Conservation (phyloP, 306 rosid genomes). For the Vigna trinervia region DNA sequence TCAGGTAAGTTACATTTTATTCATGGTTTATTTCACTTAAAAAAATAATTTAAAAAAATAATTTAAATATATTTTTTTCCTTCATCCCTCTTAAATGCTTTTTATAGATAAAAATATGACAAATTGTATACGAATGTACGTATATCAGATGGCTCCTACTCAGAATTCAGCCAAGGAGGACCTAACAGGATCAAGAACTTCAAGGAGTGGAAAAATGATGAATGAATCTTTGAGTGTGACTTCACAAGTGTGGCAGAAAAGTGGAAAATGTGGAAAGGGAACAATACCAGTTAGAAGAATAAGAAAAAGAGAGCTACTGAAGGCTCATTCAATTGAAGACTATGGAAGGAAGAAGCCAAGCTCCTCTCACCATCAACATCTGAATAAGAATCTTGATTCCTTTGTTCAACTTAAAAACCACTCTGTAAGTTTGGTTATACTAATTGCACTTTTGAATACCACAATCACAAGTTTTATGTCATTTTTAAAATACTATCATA, state of each 20-base stretch:
- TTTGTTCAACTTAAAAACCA: constrained; percentile 46
- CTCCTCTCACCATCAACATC: constrained; percentile 24
- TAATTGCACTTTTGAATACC: neutral
- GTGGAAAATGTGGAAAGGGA: constrained; percentile 75
- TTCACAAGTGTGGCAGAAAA: constrained; percentile 69
- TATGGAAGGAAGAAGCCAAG: constrained; percentile 67
- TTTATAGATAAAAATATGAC: neutral
- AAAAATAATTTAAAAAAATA: no score
- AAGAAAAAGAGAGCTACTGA: constrained; percentile 47
- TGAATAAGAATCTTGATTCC: constrained; percentile 31
- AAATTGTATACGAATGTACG: no score
- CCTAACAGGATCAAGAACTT: constrained; percentile 14
- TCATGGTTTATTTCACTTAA: neutral
- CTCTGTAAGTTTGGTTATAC: constrained; percentile 53
- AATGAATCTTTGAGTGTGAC: constrained; percentile 35
- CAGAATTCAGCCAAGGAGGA: constrained; percentile 42
- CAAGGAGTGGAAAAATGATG: constrained; percentile 33
- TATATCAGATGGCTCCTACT: constrained; percentile 64
- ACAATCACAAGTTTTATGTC: no score
- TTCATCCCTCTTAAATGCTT: no score
- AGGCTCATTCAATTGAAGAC: constrained; percentile 54
- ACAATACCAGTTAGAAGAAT: constrained; percentile 73
- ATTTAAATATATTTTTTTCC: no score
- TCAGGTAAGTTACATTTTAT: constrained; percentile 53
- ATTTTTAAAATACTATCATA: no score